Conservation (phyloP, 2,329 filamentous ascomycete species). For the Ascochyta fabae region DNA sequence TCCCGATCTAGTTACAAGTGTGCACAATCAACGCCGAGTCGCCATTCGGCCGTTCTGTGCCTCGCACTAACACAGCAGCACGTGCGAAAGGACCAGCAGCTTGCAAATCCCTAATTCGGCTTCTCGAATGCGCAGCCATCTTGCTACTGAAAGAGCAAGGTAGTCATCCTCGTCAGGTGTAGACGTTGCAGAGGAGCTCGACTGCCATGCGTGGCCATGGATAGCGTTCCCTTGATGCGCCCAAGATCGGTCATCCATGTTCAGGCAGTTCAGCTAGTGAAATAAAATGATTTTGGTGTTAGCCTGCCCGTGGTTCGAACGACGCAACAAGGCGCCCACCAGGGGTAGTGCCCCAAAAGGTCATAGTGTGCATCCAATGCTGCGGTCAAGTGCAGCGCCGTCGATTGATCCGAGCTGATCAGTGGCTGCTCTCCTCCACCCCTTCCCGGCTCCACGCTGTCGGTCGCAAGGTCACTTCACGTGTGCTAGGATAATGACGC, state of each 20-base stretch:
- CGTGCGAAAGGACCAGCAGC: conserved; percentile 1
- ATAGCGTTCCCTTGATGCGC: background rate
- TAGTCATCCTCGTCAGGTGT: background rate
- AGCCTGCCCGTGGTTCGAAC: background rate
- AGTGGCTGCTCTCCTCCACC: conserved; percentile 34
- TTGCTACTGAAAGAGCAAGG: background rate
- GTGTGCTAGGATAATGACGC: conserved; percentile 23
- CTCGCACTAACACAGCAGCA: conserved; percentile 5
- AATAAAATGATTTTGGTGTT: background rate
- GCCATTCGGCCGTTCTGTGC: conserved; percentile 1
- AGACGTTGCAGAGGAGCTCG: too few relatives aligned
- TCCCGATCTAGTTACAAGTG: background rate
- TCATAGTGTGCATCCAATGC: conserved; percentile 37
- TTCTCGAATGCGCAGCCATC: background rate
- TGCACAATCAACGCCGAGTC: background rate
- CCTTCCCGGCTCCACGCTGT: conserved; percentile 40
- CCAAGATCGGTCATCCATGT: background rate
- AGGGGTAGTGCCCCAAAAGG: conserved; percentile 25
- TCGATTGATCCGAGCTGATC: conserved; percentile 35
- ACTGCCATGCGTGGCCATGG: background rate
- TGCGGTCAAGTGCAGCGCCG: conserved; percentile 33
- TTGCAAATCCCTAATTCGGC: background rate
- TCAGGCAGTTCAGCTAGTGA: background rate
- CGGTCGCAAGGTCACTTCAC: conserved; percentile 34
- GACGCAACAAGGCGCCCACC: conserved; percentile 10